These are phyloP conservation scores for Wickerhamomyces ciferrii DNA, from an alignment of 805 yeast genomes.

Conservation along the genomic window DNA sequence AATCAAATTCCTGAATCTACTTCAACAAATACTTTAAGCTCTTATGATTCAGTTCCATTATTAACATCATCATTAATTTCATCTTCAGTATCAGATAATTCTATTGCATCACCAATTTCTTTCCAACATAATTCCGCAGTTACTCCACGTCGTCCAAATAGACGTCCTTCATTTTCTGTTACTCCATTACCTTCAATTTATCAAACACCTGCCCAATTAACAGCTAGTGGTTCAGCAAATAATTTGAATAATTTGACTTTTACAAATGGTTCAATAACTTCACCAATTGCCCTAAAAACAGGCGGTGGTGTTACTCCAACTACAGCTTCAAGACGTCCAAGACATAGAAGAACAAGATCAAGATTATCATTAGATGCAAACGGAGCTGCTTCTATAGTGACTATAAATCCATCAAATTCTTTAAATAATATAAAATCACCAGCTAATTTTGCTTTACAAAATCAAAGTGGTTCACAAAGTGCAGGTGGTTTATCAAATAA, in stretches of 20 bases:
- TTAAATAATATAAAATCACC: conserved; percentile 28
- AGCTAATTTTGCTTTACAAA: conserved; percentile 1
- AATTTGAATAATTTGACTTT: neutral
- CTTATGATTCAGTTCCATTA: conserved; percentile 25
- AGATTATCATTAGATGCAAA: conserved; percentile 31
- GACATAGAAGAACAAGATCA: conserved; percentile 36
- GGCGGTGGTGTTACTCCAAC: conserved; percentile 12
- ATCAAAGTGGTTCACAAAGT: neutral
- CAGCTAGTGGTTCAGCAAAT: neutral
- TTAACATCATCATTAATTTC: conserved; percentile 17
- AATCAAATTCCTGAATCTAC: conserved; percentile 19
- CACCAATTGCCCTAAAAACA: conserved; percentile 5
- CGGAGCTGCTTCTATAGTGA: conserved; percentile 20
- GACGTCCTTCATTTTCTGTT: conserved; percentile 15
- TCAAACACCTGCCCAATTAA: conserved; percentile 19
- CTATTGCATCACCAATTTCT: conserved; percentile 17
- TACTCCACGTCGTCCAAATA: conserved; percentile 26
- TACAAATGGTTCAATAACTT: neutral
- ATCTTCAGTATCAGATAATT: conserved; percentile 18
- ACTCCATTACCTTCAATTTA: conserved; percentile 29
- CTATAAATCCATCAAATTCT: conserved; percentile 16
- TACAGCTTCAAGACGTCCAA: conserved; percentile 19
- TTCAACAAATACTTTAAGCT: conserved; percentile 28
- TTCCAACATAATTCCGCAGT: conserved; percentile 29
- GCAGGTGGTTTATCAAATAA: neutral